Evolutionary conservation across 495 filamentous ascomycete species (phyloP).

Genomic region (Melanomma pulvis-pyrius): DNA sequence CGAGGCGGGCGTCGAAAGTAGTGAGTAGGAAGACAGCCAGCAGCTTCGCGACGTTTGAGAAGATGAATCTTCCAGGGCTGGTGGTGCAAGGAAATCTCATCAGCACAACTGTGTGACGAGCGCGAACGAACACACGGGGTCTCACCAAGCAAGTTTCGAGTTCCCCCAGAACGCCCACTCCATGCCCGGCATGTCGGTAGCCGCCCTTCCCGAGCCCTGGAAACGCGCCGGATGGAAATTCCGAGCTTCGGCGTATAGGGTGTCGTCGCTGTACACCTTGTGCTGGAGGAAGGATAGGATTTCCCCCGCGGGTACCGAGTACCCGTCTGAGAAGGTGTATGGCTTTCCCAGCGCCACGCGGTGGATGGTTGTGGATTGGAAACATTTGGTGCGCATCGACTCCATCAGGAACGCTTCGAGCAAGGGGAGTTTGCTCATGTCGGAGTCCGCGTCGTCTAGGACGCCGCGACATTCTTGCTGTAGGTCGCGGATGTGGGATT

Average conservation of each 20-base stretch:
- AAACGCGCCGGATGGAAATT: constrained; percentile 4
- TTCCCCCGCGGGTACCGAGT: constrained; percentile 5
- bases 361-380: constrained; percentile 2
- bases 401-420: constrained; percentile 6
- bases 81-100: neutral
- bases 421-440: constrained; percentile 7
- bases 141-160: constrained; percentile 6
- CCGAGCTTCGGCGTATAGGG: neutral
- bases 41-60: constrained; percentile 9
- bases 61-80: constrained; percentile 10
- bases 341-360: neutral
- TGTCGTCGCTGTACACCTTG: neutral
- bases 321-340: constrained; percentile 9
- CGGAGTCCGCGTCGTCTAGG: too few relatives aligned
- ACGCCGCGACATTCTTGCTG: too few relatives aligned
- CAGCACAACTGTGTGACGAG: neutral
- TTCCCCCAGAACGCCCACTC: constrained; percentile 19
- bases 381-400: constrained; percentile 1
- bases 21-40: neutral
- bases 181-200: neutral
- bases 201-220: neutral
- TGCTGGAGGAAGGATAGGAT: constrained; percentile 8
- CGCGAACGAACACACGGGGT: too few relatives aligned
- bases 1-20: neutral
- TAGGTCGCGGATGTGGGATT: too few relatives aligned